Evolutionary conservation across 768 basidiomycete species (phyloP).

Genomic region (Podaxis sp.): DNA sequence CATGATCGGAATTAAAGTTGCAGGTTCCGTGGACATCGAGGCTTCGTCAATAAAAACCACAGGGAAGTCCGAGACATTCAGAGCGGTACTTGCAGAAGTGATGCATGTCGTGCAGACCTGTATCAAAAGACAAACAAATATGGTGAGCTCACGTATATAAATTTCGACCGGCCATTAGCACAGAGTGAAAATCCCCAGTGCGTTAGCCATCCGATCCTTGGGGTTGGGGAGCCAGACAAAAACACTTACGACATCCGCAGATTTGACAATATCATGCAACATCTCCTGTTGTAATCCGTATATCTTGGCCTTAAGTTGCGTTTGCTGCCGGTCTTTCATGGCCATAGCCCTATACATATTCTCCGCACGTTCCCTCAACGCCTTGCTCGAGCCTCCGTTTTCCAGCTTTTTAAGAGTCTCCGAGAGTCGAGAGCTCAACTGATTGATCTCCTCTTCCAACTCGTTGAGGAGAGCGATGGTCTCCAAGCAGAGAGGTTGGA

Average conservation of each 20-base stretch:
- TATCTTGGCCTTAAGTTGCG: conserved; percentile 38
- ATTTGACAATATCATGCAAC: conserved; percentile 57
- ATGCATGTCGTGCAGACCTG: conserved; percentile 90
- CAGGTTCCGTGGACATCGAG: conserved; percentile 94
- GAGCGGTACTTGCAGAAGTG: conserved; percentile 62
- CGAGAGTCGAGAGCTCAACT: conserved; percentile 19
- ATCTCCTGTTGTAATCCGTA: conserved; percentile 63
- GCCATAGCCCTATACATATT: conserved; percentile 34
- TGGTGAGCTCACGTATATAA: neutral
- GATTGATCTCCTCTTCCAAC: conserved; percentile 17
- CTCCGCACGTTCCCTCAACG: conserved; percentile 22
- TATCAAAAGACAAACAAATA: conserved; percentile 2
- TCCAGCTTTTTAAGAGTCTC: conserved; percentile 22
- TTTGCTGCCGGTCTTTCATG: conserved; percentile 27
- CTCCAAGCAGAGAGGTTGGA: conserved; percentile 42
- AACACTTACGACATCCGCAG: conserved; percentile 70
- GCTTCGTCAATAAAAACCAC: conserved; percentile 95
- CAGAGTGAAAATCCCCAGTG: neutral
- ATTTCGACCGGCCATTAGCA: neutral
- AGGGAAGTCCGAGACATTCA: conserved; percentile 83
- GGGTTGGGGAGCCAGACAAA: conserved; percentile 7
- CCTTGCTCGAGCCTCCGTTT: conserved; percentile 13
- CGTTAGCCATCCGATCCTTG: neutral
- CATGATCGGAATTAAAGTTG: conserved; percentile 89
- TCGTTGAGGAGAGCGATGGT: conserved; percentile 30